These are phyloP conservation scores for Botrytis porri DNA, from an alignment of 2,329 filamentous ascomycete species.

Conservation along the genomic window DNA sequence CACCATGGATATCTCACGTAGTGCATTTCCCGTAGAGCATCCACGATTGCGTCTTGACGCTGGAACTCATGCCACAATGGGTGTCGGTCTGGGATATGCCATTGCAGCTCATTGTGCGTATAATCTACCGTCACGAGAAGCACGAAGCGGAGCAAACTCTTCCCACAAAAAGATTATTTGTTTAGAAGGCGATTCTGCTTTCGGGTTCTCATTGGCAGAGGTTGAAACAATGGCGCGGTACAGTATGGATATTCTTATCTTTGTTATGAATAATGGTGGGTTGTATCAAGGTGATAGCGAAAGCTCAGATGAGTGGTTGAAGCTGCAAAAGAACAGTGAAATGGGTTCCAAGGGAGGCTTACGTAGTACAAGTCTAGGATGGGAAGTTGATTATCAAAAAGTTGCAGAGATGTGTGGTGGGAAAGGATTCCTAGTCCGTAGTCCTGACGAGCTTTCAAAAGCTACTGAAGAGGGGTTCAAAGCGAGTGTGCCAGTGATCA, in stretches of 20 bases:
- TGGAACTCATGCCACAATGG: constrained; percentile 59
- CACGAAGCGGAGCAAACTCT: constrained; percentile 30
- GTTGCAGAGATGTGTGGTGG: constrained; percentile 54
- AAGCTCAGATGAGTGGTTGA: constrained; percentile 44
- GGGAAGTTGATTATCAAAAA: constrained; percentile 54
- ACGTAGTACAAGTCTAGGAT: constrained; percentile 50
- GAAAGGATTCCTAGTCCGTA: constrained; percentile 50
- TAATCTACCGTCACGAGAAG: constrained; percentile 44
- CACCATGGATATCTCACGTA: constrained; percentile 59
- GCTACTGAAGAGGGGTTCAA: constrained; percentile 51
- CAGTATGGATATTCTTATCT: constrained; percentile 52
- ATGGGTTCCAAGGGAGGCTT: constrained; percentile 40
- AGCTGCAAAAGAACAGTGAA: constrained; percentile 43
- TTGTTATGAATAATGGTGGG: constrained; percentile 55
- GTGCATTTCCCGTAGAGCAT: constrained; percentile 51
- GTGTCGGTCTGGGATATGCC: constrained; percentile 54
- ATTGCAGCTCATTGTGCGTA: constrained; percentile 56
- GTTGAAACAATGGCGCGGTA: constrained; percentile 56
- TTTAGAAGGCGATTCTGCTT: constrained; percentile 54
- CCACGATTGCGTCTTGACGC: constrained; percentile 56
- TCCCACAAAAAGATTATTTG: constrained; percentile 52
- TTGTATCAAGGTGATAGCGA: constrained; percentile 47
- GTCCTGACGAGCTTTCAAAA: constrained; percentile 48
- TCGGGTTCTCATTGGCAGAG: constrained; percentile 54
- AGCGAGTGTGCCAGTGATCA: constrained; percentile 47